phyloP scores from a whole-genome alignment of 2,329 filamentous ascomycete species.

The Reticulascus tulasneorum region DNA sequence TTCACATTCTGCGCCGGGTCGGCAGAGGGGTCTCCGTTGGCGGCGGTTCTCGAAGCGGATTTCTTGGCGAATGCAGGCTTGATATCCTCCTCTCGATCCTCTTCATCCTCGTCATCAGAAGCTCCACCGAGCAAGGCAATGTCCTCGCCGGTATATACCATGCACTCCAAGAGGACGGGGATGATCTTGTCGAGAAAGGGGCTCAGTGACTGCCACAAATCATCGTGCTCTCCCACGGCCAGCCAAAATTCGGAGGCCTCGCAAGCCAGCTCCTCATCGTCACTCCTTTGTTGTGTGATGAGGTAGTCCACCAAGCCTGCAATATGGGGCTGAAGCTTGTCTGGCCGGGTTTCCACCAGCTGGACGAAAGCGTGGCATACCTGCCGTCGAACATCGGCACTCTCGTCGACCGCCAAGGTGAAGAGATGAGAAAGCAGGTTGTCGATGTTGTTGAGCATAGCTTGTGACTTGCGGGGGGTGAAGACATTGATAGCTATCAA shows the following conservation, averaged over 20 bases:
- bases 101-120: conserved; percentile 84
- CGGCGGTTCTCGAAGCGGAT: conserved; percentile 53
- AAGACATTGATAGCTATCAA: conserved; percentile 89
- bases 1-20: conserved; percentile 50
- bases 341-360: conserved; percentile 83
- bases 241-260: conserved; percentile 99
- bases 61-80: conserved; percentile 86
- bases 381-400: conserved; percentile 80
- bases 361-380: conserved; percentile 93
- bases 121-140: conserved; percentile 80
- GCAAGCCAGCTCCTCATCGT: conserved; percentile 84
- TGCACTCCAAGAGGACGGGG: conserved; percentile 85
- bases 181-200: conserved; percentile 82
- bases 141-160: conserved; percentile 95
- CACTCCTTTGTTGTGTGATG: conserved; percentile 79
- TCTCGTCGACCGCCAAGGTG: conserved; percentile 70
- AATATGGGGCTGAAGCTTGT: conserved; percentile 87
- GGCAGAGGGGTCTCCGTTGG: conserved; percentile 48
- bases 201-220: conserved; percentile 69
- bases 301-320: conserved; percentile 89
- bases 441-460: conserved; percentile 77
- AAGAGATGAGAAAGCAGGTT: conserved; percentile 80
- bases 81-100: conserved; percentile 87
- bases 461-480: conserved; percentile 77
- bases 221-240: conserved; percentile 81